Evolutionary conservation across 1,284 basidiomycete genomes (phyloP).

Genomic region (Apiotrichum gracile): DNA sequence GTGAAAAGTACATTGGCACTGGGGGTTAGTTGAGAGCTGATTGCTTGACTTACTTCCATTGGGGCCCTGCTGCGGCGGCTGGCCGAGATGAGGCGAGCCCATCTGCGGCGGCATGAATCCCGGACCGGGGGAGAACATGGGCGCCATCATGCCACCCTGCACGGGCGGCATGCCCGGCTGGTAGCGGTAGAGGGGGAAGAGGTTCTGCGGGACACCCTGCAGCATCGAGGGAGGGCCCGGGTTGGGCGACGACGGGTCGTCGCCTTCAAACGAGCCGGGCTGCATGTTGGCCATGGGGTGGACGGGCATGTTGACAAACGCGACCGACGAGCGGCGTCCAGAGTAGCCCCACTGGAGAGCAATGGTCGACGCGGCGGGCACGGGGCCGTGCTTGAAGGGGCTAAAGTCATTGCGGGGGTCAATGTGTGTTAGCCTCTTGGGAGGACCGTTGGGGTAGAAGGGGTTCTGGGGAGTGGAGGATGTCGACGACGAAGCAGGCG

Average conservation of each 20-base stretch:
- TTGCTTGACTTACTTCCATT: constrained; percentile 27
- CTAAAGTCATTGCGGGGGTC: constrained; percentile 92
- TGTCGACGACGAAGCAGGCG: constrained; percentile 32
- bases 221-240: constrained; percentile 22
- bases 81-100: constrained; percentile 23
- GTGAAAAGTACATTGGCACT: constrained; percentile 16
- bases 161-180: constrained; percentile 32
- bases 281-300: constrained; percentile 11
- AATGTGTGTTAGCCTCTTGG: constrained; percentile 69
- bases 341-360: constrained; percentile 77
- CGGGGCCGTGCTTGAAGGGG: constrained; percentile 64
- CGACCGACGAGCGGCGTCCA: constrained; percentile 78
- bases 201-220: constrained; percentile 27
- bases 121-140: constrained; percentile 38
- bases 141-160: constrained; percentile 17
- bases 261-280: constrained; percentile 4
- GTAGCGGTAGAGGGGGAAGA: constrained; percentile 32
- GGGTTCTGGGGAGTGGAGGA: constrained; percentile 55
- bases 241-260: constrained; percentile 16
- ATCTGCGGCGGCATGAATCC: constrained; percentile 25
- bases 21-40: constrained; percentile 15
- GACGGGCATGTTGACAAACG: constrained; percentile 37
- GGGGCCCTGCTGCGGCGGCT: constrained; percentile 23
- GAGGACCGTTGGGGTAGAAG: constrained; percentile 73
- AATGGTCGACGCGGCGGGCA: constrained; percentile 64